Conservation (phyloP, 225 moss, liverwort and hornwort species). For the Pseudoscleropodium purum region DNA sequence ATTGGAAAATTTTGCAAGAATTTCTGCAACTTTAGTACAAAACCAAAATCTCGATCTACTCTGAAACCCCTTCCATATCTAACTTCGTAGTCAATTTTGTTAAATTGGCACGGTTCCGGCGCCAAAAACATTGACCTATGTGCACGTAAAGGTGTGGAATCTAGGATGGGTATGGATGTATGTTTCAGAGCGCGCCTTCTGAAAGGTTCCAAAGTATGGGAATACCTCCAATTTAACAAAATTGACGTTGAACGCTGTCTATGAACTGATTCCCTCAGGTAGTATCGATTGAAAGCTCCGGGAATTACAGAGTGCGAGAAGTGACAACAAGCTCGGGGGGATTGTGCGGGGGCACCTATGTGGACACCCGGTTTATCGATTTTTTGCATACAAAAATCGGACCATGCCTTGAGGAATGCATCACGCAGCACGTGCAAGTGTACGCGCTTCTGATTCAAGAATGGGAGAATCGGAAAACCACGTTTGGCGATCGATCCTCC, state of each 20-base stretch:
- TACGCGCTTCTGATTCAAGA: not conserved
- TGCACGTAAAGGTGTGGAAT: not conserved
- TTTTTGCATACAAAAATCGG: slow-evolving; percentile 27
- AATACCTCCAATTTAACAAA: not conserved
- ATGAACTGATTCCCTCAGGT: not conserved
- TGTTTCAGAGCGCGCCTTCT: not conserved
- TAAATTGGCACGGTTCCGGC: not conserved
- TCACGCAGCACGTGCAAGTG: not conserved
- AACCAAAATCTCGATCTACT: not conserved
- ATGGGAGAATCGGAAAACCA: slow-evolving; percentile 23
- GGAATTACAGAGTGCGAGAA: slow-evolving; percentile 29
- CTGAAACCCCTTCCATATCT: not conserved
- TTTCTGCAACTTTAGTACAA: not conserved
- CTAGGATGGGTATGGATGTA: not conserved
- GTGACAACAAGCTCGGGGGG: slow-evolving; percentile 42
- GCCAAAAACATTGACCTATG: not conserved
- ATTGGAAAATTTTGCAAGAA: not conserved
- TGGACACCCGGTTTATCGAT: slow-evolving; percentile 28
- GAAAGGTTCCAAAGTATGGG: not conserved
- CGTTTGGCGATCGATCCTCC: slow-evolving; percentile 22
- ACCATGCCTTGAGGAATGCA: slow-evolving; percentile 22
- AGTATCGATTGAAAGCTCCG: not conserved
- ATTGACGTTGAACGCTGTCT: not conserved
- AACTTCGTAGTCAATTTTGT: not conserved
- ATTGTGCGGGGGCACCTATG: slow-evolving; percentile 41